Percentiles rank a stretch among this genome's conserved stretches.
Evolutionary conservation across 768 basidiomycete genomes (phyloP).

Genomic region (Suillus bovinus): DNA sequence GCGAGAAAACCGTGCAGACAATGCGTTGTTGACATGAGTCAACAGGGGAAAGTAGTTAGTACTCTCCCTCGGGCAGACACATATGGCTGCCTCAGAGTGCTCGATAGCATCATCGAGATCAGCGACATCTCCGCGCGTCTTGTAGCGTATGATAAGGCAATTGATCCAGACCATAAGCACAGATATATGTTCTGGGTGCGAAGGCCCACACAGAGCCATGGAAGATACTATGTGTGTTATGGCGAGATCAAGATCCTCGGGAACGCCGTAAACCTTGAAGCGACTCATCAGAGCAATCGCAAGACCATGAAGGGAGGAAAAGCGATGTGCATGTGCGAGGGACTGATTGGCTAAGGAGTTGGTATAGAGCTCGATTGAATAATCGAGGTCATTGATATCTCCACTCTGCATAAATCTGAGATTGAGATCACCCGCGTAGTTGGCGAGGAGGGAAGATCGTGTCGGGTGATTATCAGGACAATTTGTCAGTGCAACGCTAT

Average conservation of each 20-base stretch:
- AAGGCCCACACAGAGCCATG: slow-evolving; percentile 14
- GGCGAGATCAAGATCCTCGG: slow-evolving; percentile 19
- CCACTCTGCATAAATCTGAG: slow-evolving; percentile 16
- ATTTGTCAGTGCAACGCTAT: slow-evolving; percentile 15
- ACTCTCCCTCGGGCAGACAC: slow-evolving; percentile 5
- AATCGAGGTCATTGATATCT: slow-evolving; percentile 23
- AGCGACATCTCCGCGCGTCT: slow-evolving; percentile 13
- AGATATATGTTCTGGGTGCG: slow-evolving; percentile 6
- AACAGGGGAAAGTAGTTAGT: neutral
- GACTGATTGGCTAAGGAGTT: slow-evolving; percentile 19
- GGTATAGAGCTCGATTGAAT: slow-evolving; percentile 22
- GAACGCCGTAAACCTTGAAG: slow-evolving; percentile 13
- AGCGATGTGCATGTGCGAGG: slow-evolving; percentile 9
- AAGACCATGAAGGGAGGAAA: slow-evolving; percentile 17
- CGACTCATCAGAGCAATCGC: slow-evolving; percentile 9
- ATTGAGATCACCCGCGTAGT: slow-evolving; percentile 21
- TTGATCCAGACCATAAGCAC: neutral
- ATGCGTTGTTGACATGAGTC: slow-evolving; percentile 2
- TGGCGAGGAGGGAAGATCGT: slow-evolving; percentile 21
- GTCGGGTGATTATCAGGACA: slow-evolving; percentile 19
- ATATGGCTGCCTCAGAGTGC: slow-evolving; percentile 20
- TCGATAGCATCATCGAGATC: slow-evolving; percentile 19
- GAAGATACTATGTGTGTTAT: slow-evolving; percentile 17
- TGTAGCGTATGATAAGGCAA: slow-evolving; percentile 20
- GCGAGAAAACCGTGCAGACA: slow-evolving; percentile 7